Percentiles rank a stretch among this genome's conserved stretches.
phyloP scores from a whole-genome alignment of 2,329 filamentous ascomycete species.

The Xylaria sp. region DNA sequence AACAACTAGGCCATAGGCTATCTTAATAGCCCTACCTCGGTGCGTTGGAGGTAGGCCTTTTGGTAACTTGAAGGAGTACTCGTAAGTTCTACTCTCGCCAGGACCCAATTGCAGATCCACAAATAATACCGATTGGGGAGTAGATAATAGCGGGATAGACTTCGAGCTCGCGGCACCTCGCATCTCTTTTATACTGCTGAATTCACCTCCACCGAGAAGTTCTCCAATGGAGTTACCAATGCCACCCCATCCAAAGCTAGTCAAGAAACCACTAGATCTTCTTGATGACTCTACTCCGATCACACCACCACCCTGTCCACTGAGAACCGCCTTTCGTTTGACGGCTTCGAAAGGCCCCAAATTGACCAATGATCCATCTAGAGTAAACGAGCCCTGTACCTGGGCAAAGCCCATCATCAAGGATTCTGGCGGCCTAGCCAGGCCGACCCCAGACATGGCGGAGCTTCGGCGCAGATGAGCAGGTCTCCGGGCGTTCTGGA shows the following conservation, averaged over 20 bases:
- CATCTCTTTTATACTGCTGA: slow-evolving; percentile 97
- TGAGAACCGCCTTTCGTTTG: slow-evolving; percentile 91
- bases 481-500: slow-evolving; percentile 53
- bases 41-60: slow-evolving; percentile 91
- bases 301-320: slow-evolving; percentile 87
- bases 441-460: slow-evolving; percentile 55
- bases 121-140: slow-evolving; percentile 94
- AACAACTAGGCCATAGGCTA: slow-evolving; percentile 89
- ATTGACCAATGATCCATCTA: slow-evolving; percentile 92
- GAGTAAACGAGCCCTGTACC: slow-evolving; percentile 87
- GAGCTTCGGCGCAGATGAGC: slow-evolving; percentile 61
- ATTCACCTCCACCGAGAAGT: slow-evolving; percentile 84
- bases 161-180: slow-evolving; percentile 86
- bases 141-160: slow-evolving; percentile 90
- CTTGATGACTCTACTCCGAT: slow-evolving; percentile 81
- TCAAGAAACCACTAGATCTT: slow-evolving; percentile 81
- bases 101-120: slow-evolving; percentile 89
- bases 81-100: slow-evolving; percentile 88
- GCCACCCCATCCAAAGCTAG: slow-evolving; percentile 86
- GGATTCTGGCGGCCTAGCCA: slow-evolving; percentile 72
- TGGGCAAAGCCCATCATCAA: slow-evolving; percentile 99
- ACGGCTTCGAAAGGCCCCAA: slow-evolving; percentile 93
- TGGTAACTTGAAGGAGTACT: slow-evolving; percentile 87
- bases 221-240: slow-evolving; percentile 90
- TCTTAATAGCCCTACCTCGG: slow-evolving; percentile 92